A percentile compares a stretch with the other conserved stretches of the same genome.
These are phyloP conservation scores for Hyphodiscus sp. DNA, from an alignment of 2,329 filamentous ascomycete species.

Conservation along the genomic window DNA sequence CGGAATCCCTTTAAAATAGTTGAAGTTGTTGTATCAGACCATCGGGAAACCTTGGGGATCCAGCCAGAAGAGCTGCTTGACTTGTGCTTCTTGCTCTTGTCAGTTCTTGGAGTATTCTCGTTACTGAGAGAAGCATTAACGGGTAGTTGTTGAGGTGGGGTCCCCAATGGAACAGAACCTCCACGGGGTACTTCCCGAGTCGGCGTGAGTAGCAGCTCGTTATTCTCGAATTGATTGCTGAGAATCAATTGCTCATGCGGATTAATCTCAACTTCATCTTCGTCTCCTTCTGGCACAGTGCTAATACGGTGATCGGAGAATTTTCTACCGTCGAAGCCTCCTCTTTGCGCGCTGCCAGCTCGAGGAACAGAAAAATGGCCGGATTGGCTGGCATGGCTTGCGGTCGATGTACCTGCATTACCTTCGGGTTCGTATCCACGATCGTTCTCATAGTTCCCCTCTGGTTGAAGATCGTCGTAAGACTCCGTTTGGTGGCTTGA, in stretches of 20 bases:
- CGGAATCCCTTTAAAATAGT: conserved; percentile 75
- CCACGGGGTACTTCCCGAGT: conserved; percentile 46
- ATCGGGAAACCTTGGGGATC: conserved; percentile 91
- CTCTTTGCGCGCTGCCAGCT: conserved; percentile 35
- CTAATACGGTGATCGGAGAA: conserved; percentile 77
- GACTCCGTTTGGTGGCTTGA: conserved; percentile 55
- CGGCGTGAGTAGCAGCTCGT: conserved; percentile 55
- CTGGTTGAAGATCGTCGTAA: conserved; percentile 60
- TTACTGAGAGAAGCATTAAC: conserved; percentile 49
- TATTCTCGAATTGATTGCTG: conserved; percentile 51
- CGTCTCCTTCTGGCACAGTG: conserved; percentile 78
- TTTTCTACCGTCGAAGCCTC: conserved; percentile 36
- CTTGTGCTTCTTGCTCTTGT: conserved; percentile 83
- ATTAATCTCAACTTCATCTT: conserved; percentile 50
- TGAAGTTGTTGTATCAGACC: conserved; percentile 94
- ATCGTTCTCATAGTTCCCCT: conserved; percentile 60
- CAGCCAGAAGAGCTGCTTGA: conserved; percentile 70
- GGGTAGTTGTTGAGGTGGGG: conserved; percentile 47
- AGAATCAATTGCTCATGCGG: conserved; percentile 41
- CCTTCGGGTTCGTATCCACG: conserved; percentile 80
- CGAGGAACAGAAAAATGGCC: conserved; percentile 63
- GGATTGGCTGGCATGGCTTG: conserved; percentile 66
- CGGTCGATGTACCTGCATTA: conserved; percentile 67
- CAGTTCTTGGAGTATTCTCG: conserved; percentile 67
- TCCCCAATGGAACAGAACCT: conserved; percentile 48